Conservation (phyloP, 768 basidiomycete genomes). For the Naganishia friedmannii region DNA sequence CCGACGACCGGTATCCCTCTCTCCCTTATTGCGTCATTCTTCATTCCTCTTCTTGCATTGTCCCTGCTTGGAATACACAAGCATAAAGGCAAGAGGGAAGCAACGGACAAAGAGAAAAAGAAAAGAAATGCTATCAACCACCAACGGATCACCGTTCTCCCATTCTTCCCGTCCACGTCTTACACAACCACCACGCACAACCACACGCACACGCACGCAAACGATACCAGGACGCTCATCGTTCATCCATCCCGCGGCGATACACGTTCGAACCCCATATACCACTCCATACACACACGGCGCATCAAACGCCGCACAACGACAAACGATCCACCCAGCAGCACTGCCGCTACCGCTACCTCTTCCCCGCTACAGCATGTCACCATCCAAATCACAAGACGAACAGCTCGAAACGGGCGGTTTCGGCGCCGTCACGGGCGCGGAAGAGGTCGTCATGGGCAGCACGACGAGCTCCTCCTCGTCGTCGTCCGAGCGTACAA, state of each 20-base stretch:
- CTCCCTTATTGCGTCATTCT: too few species aligned
- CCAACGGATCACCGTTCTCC: conserved; percentile 7
- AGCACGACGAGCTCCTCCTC: too few species aligned
- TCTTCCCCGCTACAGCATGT: background rate
- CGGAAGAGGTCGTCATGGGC: background rate
- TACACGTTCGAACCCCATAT: background rate
- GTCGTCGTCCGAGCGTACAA: background rate
- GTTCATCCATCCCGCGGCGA: conserved; percentile 20
- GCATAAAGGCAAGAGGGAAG: too few species aligned
- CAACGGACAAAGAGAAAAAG: too few species aligned
- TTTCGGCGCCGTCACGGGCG: background rate
- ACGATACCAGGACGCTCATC: conserved; percentile 3
- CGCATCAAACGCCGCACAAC: too few species aligned
- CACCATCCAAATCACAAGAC: background rate
- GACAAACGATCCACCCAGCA: background rate
- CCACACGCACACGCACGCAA: background rate
- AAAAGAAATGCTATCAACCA: conserved; percentile 8
- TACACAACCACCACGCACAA: background rate
- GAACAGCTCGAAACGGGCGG: background rate
- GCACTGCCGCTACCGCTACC: background rate
- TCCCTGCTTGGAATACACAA: too few species aligned
- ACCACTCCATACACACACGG: too few species aligned
- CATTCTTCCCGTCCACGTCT: conserved; percentile 1
- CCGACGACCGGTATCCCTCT: background rate
- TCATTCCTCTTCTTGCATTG: background rate